Base-by-base conservation (phyloP, 2,329 filamentous ascomycete species). In the Pseudocercospora musae region DNA sequence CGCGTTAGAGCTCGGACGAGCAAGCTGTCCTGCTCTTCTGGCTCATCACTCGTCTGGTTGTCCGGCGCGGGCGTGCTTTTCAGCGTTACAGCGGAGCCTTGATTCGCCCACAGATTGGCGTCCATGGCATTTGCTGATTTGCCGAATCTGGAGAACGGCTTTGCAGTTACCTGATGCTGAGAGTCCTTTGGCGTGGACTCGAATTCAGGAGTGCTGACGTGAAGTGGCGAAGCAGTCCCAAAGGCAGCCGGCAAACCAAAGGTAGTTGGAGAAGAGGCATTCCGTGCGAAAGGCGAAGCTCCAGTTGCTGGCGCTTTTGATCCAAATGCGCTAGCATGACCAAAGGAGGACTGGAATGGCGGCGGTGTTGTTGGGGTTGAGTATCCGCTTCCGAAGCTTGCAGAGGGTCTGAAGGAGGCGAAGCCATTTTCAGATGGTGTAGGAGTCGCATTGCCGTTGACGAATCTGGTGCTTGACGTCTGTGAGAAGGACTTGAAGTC, bases 401-500 rank as follows among this genome's bases (percentile, higher is more conserved):
- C 29, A 2, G 54, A 27, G 7, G 54, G 54, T 46, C 21, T 8
- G 20, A 54, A 29, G 31, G 18, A 18, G 13, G 18, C 15, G 21
- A 31, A 52, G 25, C 48, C 48, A 55, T 21, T 31, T 49, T 15
- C 23, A 31, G 18, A 25, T 31, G 25, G 15, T 31, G 11, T 31
- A 3, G 27, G 54, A 21, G 25, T 57, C 6, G 18, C 25, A 20
- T 31, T 52, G 15, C 58, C 33, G 25, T 31, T 54, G 58, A 31
- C 48, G 25, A 52, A 15, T 52, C 48, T 5, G 56, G 5, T 4
- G 49, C 11, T 57, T 18, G 52, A 15, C 23, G 50, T 29, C 44
- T 53, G 21, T 4, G 48, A 33, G 44, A 54, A 56, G 33, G 59
- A 44, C 23, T 62, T 37, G 48, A 55, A 61, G 6, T 40, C 53